Base-by-base conservation (phyloP, 1,284 basidiomycete genomes). In the Nidula niveotomentosa region DNA sequence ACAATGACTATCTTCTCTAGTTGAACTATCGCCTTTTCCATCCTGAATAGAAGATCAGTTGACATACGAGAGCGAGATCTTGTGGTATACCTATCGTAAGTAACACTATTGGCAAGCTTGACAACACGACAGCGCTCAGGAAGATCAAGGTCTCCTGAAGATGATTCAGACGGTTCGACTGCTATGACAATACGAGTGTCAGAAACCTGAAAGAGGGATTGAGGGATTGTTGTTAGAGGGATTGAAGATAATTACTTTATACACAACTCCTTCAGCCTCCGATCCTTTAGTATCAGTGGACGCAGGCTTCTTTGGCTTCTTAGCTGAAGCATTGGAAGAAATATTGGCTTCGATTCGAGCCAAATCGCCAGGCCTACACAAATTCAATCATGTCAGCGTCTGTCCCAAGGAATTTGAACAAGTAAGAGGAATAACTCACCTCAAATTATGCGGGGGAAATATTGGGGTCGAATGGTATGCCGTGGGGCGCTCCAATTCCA, bases 81-180 rank as follows among this genome's bases (percentile, higher is more conserved):
- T 47, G 8, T 30, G 23, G 43, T 64, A 47, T 64, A 89, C 91
- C 95, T 83, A 64, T 97, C 94, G 66, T 91, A 96, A 0, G 96
- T 97, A 8, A 91, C 86, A 49, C 88, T 93, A 64, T 97, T 97
- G 4, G 93, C 95, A 1, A 97, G 79, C 69, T 97, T 97, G 52
- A 97, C 72, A 57, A 96, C 72, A 12, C 92, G 78, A 66, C 93
- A 90, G 43, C 90, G 77, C 60, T 95, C 92, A 1, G 94, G 93
- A 0, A 96, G 69, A 59, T 94, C 90, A 6, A 92, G 69, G 39
- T 90, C 88, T 52, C 86, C 84, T 37, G 81, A 75, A 43, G 61
- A 63, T 10, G 78, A 75, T 52, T 86, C 84, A 17, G 80, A 76
- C 18, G 78, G 72, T 62, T 91, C 86, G 15, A 93, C 75, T 1